phyloP scores from a whole-genome alignment of 371 early-diverging fungal genomes.

The Syncephalastrum contaminatum region DNA sequence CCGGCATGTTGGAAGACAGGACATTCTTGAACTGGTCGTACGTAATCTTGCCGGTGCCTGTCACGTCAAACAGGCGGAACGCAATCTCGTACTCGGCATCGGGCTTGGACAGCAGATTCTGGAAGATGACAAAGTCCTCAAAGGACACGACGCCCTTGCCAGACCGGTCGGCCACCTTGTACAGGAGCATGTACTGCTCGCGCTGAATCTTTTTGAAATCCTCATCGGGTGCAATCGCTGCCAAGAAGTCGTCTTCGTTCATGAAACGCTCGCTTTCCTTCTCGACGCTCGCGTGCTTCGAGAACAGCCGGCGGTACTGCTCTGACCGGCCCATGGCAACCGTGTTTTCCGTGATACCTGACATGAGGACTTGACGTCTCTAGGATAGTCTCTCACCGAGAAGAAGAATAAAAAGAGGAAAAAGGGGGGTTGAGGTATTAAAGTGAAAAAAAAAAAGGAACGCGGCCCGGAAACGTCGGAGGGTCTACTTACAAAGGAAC shows the following conservation, averaged over 20 bases:
- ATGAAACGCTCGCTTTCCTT: slow-evolving; percentile 62
- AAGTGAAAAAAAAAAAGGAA: too few species aligned
- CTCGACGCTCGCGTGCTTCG: slow-evolving; percentile 60
- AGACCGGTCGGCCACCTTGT: slow-evolving; percentile 71
- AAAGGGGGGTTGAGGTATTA: too few species aligned
- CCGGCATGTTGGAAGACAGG: slow-evolving; percentile 56
- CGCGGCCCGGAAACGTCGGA: too few species aligned
- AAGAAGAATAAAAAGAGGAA: too few species aligned
- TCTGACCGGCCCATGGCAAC: slow-evolving; percentile 20
- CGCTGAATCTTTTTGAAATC: slow-evolving; percentile 61
- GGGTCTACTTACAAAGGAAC: too few species aligned
- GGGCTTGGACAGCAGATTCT: slow-evolving; percentile 68
- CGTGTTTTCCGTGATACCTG: too few species aligned
- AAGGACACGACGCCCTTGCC: slow-evolving; percentile 64
- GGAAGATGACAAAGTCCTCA: slow-evolving; percentile 77
- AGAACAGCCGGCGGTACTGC: slow-evolving; percentile 59
- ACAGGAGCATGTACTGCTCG: slow-evolving; percentile 66
- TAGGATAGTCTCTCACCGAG: too few species aligned
- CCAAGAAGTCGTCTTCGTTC: slow-evolving; percentile 68
- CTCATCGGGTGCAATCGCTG: slow-evolving; percentile 67
- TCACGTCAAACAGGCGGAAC: slow-evolving; percentile 69
- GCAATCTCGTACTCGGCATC: slow-evolving; percentile 86
- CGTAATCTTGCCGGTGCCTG: slow-evolving; percentile 62
- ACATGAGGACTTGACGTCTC: too few species aligned
- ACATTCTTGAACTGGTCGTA: slow-evolving; percentile 69